Base-by-base conservation (phyloP, 371 early-diverging fungal species). In the Mucor ambiguus region DNA sequence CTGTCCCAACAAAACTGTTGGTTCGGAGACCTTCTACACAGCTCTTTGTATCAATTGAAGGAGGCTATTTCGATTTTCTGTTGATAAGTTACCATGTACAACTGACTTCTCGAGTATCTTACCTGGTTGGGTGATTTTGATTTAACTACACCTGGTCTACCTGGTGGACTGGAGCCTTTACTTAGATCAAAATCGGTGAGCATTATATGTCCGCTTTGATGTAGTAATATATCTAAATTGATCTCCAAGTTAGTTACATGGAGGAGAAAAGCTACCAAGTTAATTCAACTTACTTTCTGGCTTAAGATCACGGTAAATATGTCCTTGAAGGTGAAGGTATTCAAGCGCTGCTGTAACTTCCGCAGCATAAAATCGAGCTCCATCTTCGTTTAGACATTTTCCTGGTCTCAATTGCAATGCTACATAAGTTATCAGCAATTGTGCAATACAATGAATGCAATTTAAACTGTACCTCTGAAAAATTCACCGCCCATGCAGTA, bases 401-500 rank as follows among this genome's bases (percentile, higher is more conserved):
- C 92, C 93, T 18, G 95, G 93, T 22, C 92, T 84, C 65, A 81
- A 76, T 81, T 96, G 98, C 48, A 97, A 81, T 16, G 90, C 89
- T 88, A 71, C 8, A 68, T 57, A 32, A 63, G 55, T 24, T 11
- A 11, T 28, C 29, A 29, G 43, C 20, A 43, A 26, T 35, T 46
- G 14, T 61, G 24, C 18, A 28, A 60, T 20, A 14, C 10, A 37
- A 24, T 41, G 12, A 24, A 49, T 49, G 20, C 5, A 24, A 12
- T 24, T 48, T 10, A 2, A 41, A 22, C 62, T n/a, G 69, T 82
- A 87, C 90, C 93, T 83, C 95, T 79, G 77, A 95, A 97, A 74
- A 97, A 97, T 84, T 99, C 99, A 58, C 99, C 99, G 54, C 99
- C 99, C 72, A 92, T 87, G 72, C 99, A 98, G 83, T 98, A 99